Conservation (phyloP, 139 green algal genomes). For the Chlorella vulgaris region DNA sequence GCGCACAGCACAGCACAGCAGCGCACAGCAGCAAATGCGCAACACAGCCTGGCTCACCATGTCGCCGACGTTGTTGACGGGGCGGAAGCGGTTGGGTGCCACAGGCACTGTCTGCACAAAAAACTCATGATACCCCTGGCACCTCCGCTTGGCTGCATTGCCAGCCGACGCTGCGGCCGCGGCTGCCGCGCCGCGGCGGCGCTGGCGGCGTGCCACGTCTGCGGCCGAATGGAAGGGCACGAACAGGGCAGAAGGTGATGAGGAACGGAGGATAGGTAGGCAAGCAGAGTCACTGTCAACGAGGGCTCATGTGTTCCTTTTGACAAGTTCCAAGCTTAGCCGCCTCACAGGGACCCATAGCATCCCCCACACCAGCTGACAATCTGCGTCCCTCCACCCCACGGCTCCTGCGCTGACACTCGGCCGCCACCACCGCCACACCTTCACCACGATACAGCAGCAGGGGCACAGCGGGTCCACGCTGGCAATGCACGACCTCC, state of each 20-base stretch:
- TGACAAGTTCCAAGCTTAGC: no score
- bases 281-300: no score
- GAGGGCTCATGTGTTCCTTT: no score
- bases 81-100: slow-evolving; percentile 87
- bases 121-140: slow-evolving; percentile 74
- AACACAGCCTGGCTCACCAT: no score
- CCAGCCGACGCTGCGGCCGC: background rate
- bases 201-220: slow-evolving; percentile 32
- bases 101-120: slow-evolving; percentile 91
- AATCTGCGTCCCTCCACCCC: no score
- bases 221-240: background rate
- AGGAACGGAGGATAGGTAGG: background rate
- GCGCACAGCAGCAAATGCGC: background rate
- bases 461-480: background rate
- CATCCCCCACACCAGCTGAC: no score
- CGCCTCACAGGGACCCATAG: no score
- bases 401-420: no score
- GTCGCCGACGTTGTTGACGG: slow-evolving; percentile 66
- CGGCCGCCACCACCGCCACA: no score
- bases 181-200: slow-evolving; percentile 3
- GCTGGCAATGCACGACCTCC: background rate
- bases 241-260: background rate
- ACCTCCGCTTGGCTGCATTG: background rate
- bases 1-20: background rate
- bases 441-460: no score